These are phyloP conservation scores for Umbilicus rupestris DNA, from an alignment of 164 flowering plant genomes.

Conservation along the genomic window DNA sequence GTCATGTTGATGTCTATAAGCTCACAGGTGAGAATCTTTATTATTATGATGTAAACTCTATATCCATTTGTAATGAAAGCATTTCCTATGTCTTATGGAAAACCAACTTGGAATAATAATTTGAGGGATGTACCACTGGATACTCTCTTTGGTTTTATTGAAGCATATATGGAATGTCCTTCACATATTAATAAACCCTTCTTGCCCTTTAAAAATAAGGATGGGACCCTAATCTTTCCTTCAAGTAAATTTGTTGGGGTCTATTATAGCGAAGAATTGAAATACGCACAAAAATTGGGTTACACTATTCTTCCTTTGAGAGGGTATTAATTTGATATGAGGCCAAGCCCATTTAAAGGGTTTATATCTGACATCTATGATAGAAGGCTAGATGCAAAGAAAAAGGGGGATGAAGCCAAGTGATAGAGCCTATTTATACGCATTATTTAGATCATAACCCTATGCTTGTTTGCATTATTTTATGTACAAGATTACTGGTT, in stretches of 20 bases:
- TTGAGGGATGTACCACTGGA: conserved; percentile 3
- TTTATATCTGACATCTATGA: conserved; percentile 6
- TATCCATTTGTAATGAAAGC: conserved; percentile 21
- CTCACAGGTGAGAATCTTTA: conserved; percentile 15
- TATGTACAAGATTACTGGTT: too few species aligned
- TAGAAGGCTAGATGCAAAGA: conserved; percentile 11
- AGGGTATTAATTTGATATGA: conserved; percentile 10
- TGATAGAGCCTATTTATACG: too few species aligned
- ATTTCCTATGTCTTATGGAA: conserved; percentile 13
- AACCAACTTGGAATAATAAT: not conserved
- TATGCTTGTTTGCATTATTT: too few species aligned
- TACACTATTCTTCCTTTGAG: not conserved
- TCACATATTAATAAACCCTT: not conserved
- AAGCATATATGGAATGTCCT: conserved; percentile 16
- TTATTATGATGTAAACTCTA: conserved; percentile 23
- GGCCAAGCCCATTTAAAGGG: not conserved
- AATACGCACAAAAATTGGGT: not conserved
- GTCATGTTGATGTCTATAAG: conserved; percentile 18
- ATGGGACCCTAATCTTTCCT: not conserved
- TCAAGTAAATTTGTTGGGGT: conserved; percentile 7
- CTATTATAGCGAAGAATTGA: conserved; percentile 9
- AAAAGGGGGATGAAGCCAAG: conserved; percentile 9
- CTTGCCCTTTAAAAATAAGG: not conserved
- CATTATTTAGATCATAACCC: too few species aligned
- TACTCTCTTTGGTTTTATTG: conserved; percentile 13